Base-by-base conservation (phyloP, 2,329 filamentous ascomycete species). In the Cryphonectria radicalis region DNA sequence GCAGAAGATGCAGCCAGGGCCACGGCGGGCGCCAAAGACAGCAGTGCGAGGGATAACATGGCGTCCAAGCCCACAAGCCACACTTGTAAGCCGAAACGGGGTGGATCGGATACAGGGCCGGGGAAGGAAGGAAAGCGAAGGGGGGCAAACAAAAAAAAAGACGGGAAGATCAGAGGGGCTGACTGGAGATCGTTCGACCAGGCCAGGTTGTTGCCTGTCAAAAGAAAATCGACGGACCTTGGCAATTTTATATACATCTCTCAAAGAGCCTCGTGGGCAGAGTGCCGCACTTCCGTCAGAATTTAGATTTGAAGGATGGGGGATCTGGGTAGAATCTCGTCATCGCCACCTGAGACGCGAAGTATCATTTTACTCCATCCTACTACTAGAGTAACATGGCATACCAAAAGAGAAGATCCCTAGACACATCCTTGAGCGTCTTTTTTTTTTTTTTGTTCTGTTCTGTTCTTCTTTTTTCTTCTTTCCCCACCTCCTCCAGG, bases 1-100 rank as follows among this genome's bases (percentile, higher is more conserved):
- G 13, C 63, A 7, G 71, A 69, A 4, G 71, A 69, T 7, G 62
- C 62, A 13, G 71, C 71, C 46, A 73, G 46, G 17, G 69, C 71
- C 50, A 62, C n/a, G 25, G 55, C 50, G 3, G 71, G 57, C 37
- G 37, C 63, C 28, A 69, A 35, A 11, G 66, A 64, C 14, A 73
- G 62, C 40, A 71, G n/a, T n/a, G 68, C 46, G 5, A 60, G 59
- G 10, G 69, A 67, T 1, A 68, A 40, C 70, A 72, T 72, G 22
- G 53, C 22, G 32, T 35, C 25, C 14, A 25, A 22, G 43, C 42
- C 46, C 46, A n/a, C 46, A 63, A 37, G 32, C 25, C 62, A 40
- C 37, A 64, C 11, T 28, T 28, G 3, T 25, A 25, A 4, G 10
- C 28, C 62, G 42, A 46, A 22, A 22, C 19, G 59, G 35, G 1